Conservation (phyloP, 148 eudicot genomes). For the Silene uniflora region DNA sequence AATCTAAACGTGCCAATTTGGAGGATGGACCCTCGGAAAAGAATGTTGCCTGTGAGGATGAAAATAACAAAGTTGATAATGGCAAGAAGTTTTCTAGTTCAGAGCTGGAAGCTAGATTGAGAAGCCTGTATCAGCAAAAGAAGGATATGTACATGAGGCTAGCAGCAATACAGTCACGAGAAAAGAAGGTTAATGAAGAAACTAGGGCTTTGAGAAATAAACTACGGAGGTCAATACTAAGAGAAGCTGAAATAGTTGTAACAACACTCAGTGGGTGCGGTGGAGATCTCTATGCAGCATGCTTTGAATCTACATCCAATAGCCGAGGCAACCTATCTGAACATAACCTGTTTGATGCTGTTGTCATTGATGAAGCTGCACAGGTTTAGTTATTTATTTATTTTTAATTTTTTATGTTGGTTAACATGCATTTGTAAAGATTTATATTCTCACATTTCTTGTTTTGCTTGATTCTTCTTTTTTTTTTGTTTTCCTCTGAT, state of each 20-base stretch:
- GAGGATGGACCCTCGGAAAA: conserved; percentile 48
- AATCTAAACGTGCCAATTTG: conserved; percentile 81
- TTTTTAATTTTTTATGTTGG: background rate
- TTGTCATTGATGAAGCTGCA: conserved; percentile 98
- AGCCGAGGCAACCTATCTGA: conserved; percentile 58
- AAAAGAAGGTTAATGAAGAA: conserved; percentile 80
- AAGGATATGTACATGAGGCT: conserved; percentile 68
- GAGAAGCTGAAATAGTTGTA: conserved; percentile 94
- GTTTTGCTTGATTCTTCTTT: background rate
- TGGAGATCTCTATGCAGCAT: conserved; percentile 87
- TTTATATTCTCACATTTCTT: background rate
- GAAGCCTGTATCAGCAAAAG: conserved; percentile 66
- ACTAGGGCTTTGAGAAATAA: conserved; percentile 63
- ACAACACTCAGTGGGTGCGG: conserved; percentile 98
- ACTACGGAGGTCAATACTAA: conserved; percentile 65
- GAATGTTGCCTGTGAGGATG: conserved; percentile 38
- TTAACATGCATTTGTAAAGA: background rate
- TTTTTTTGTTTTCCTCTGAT: background rate
- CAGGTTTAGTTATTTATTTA: conserved; percentile 44
- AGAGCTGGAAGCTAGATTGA: conserved; percentile 67
- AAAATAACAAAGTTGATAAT: conserved; percentile 38
- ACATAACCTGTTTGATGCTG: conserved; percentile 82
- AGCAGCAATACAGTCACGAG: conserved; percentile 69
- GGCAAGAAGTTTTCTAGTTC: conserved; percentile 52
- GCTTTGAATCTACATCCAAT: conserved; percentile 62